phyloP scores from a whole-genome alignment of 345 rosid genomes.

The Noccaea bulbosa region DNA sequence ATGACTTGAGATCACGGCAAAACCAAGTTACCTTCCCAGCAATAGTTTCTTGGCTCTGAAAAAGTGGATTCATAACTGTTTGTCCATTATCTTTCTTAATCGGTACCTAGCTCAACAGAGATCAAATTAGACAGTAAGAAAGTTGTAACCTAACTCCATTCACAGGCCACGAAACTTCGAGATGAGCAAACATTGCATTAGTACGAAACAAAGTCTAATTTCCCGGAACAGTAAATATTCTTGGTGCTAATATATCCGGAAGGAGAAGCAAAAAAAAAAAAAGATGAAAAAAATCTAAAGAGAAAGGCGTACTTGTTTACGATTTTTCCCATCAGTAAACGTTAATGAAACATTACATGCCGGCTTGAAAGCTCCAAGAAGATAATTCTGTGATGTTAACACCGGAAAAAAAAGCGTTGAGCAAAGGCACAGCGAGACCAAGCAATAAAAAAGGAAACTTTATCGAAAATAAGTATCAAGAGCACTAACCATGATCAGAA shows the following conservation, averaged over 20 bases:
- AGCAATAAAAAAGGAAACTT: not conserved
- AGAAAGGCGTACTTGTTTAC: conserved; percentile 65
- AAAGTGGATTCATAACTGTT: conserved; percentile 73
- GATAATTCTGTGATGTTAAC: conserved; percentile 63
- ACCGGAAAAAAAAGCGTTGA: not conserved
- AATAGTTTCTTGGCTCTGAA: conserved; percentile 95
- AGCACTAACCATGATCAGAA: conserved; percentile 46
- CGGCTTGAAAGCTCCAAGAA: conserved; percentile 96
- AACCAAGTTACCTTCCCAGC: conserved; percentile 69
- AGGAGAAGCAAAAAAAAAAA: not conserved
- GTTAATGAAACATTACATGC: conserved; percentile 75
- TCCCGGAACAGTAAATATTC: not conserved
- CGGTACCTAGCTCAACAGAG: conserved; percentile 61
- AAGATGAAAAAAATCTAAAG: not conserved
- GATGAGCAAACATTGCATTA: not conserved
- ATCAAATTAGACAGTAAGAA: conserved; percentile 10
- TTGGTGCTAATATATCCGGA: not conserved
- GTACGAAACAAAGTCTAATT: not conserved
- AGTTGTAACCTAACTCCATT: not conserved
- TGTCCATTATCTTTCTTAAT: conserved; percentile 96
- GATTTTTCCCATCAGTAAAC: conserved; percentile 77
- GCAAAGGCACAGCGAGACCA: not conserved
- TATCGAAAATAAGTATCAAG: not conserved
- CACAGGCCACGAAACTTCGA: not conserved
- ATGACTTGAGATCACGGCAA: not conserved